Evolutionary conservation across 2,329 filamentous ascomycete species (phyloP).

Genomic region (Clonostachys rosea): DNA sequence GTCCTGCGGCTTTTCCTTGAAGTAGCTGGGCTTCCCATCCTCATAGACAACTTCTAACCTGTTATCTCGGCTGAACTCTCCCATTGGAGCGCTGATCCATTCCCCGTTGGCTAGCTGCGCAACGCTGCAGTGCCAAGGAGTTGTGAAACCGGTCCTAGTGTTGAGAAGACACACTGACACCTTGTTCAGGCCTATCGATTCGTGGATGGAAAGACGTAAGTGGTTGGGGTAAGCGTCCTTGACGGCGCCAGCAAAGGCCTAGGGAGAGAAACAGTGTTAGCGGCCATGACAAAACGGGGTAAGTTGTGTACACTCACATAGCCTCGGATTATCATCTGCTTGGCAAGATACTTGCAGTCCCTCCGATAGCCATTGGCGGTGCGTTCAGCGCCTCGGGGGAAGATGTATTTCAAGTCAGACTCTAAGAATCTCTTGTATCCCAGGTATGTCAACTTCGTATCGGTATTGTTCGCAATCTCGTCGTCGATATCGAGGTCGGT

Average conservation of each 20-base stretch:
- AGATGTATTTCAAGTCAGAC: slow-evolving; percentile 19
- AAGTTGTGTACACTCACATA: slow-evolving; percentile 5
- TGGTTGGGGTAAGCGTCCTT: slow-evolving; percentile 15
- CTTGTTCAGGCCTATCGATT: slow-evolving; percentile 16
- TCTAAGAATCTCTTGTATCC: slow-evolving; percentile 20
- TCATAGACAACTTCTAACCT: slow-evolving; percentile 13
- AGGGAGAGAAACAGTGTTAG: too few species aligned
- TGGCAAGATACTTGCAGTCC: slow-evolving; percentile 17
- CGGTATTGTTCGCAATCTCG: slow-evolving; percentile 16
- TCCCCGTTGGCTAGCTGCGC: slow-evolving; percentile 11
- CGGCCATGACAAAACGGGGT: too few species aligned
- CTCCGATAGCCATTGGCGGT: slow-evolving; percentile 13
- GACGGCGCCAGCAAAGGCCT: slow-evolving; percentile 17
- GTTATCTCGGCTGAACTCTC: slow-evolving; percentile 13
- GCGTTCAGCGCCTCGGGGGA: slow-evolving; percentile 11
- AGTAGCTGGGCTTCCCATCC: slow-evolving; percentile 8
- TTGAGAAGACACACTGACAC: slow-evolving; percentile 19
- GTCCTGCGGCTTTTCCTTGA: slow-evolving; percentile 2
- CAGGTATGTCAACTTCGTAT: slow-evolving; percentile 19
- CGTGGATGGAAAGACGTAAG: slow-evolving; percentile 20
- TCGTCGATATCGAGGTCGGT: slow-evolving; percentile 16
- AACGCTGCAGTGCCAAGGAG: slow-evolving; percentile 21
- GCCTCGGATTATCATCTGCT: slow-evolving; percentile 21
- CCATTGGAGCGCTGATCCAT: slow-evolving; percentile 15
- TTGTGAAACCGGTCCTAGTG: slow-evolving; percentile 20